Base-by-base conservation (phyloP, 2,329 filamentous ascomycete genomes). In the Scedosporium boydii region DNA sequence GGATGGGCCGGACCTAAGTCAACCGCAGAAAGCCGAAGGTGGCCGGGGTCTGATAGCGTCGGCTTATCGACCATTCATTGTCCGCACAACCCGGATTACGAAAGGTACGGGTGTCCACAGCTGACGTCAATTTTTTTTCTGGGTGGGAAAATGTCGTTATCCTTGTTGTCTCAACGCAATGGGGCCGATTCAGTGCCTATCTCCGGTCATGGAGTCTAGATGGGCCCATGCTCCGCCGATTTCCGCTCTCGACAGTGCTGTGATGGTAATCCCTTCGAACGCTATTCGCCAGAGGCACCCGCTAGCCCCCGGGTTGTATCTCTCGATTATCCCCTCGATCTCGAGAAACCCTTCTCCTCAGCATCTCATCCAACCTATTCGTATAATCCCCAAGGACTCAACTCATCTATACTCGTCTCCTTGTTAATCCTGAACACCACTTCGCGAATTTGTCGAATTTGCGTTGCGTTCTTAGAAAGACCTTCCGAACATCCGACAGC, bases 11-110 rank as follows among this genome's bases (percentile, higher is more conserved):
- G 46, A 14, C 59, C 60, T 48, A 29, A 66, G 68, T 68, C 68
- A 76, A 66, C 76, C 76, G 76, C 66, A 60, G 67, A 63, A 76
- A 78, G 73, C 76, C 76, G 76, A 70, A 62, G 65, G 67, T 74
- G 71, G 72, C 76, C 76, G 76, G 34, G 63, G 62, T 59, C 41
- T 56, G 59, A 42, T 56, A 61, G 44, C 46, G 34, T 61, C 59
- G 46, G 59, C 48, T 56, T 56, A 27, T 61, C n/a, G 29, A 42
- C 27, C 55, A 34, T 7, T 16, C 27, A 12, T 48, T 48, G n/a
- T n/a, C n/a, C 10, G 34, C 4, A 9, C 4, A 38, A 38, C 34
- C 34, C 34, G 34, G 34, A n/a, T 48, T 21, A 48, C 44, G n/a
- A 21, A 21, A 48, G 16, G 34, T 21, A 27, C 51, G 23, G 51